Evolutionary conservation across 225 moss, liverwort and hornwort species (phyloP), one percentile per base, ranked within the genome.

Genomic region (Polytrichum commune): DNA sequence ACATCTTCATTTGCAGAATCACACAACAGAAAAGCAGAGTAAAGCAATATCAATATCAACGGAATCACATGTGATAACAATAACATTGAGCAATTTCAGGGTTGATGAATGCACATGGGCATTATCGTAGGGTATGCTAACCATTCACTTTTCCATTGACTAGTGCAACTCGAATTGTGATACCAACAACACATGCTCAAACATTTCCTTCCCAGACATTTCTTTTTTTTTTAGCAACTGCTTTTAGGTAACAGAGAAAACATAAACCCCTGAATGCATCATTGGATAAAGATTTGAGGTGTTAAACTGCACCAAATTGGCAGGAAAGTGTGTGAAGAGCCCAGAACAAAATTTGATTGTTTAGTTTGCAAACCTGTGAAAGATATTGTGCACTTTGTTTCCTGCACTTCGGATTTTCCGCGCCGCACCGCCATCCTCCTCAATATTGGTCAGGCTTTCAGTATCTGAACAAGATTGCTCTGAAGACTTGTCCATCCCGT

Each of bases 331-430:
- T 60, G 22, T 7, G 0, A 26, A 6, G 9, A n/a, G 60, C 22
- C 2, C 10, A 3, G 10, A 7, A 18, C 35, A 35, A 64, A 38
- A 13, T 53, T 29, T 54, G 73, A 25, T 64, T 1, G 29, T 62
- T 73, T 54, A 27, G 56, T 57, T 68, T 61, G 65, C 77, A 29
- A 55, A 87, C 87, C 87, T 87, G 35, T 81, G 79, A 69, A 81
- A 72, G 63, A 72, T 73, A 53, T 8, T 5, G 3, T 81, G 73
- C 35, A 81, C 60, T 55, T 75, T 67, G 69, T 55, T 55, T 64
- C 74, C 66, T 32, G 78, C 81, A 20, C 63, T 67, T 69, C 83
- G 81, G 26, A 78, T 22, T 70, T 67, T 81, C 46, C 78, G 69
- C 65, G 23, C 28, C 28, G 62, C 32, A 68, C 80, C 75, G 54